phyloP scores from a whole-genome alignment of 257 asterid genomes.

The Ocimum tenuiflorum region DNA sequence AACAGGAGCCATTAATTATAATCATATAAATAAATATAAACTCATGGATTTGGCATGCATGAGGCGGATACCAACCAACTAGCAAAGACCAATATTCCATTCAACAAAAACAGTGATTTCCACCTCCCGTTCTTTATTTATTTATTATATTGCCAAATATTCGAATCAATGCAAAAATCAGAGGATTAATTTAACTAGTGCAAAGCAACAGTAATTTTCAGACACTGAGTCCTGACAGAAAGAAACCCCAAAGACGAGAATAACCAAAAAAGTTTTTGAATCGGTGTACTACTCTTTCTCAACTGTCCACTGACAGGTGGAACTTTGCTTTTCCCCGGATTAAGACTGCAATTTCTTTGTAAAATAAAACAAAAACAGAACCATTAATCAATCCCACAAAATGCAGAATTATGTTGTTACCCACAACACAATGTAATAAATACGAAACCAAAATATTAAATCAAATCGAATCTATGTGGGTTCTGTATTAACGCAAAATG shows the following conservation, averaged over 20 bases:
- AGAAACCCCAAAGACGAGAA: neutral
- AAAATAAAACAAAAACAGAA: too few species aligned
- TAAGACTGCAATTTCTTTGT: neutral
- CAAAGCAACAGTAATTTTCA: slow-evolving; percentile 9
- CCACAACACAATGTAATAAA: slow-evolving; percentile 8
- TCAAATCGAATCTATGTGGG: slow-evolving; percentile 1
- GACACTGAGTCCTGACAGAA: neutral
- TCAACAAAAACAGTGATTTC: slow-evolving; percentile 9
- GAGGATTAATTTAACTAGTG: too few species aligned
- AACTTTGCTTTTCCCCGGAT: slow-evolving; percentile 16
- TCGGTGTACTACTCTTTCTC: slow-evolving; percentile 16
- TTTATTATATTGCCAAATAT: slow-evolving; percentile 22
- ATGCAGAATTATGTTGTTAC: neutral
- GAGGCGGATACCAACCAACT: slow-evolving; percentile 35
- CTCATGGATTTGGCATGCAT: slow-evolving; percentile 23
- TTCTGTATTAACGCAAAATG: slow-evolving; percentile 15
- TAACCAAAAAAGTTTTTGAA: neutral
- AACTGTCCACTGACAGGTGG: slow-evolving; percentile 33
- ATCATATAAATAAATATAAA: slow-evolving; percentile 6
- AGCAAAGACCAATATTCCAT: slow-evolving; percentile 15
- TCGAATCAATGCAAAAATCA: neutral
- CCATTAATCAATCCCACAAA: too few species aligned
- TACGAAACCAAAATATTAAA: neutral
- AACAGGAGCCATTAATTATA: slow-evolving; percentile 1
- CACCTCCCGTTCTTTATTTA: neutral